Base-by-base conservation (phyloP, 1,284 basidiomycete species). In the Heliocybe sulcata region DNA sequence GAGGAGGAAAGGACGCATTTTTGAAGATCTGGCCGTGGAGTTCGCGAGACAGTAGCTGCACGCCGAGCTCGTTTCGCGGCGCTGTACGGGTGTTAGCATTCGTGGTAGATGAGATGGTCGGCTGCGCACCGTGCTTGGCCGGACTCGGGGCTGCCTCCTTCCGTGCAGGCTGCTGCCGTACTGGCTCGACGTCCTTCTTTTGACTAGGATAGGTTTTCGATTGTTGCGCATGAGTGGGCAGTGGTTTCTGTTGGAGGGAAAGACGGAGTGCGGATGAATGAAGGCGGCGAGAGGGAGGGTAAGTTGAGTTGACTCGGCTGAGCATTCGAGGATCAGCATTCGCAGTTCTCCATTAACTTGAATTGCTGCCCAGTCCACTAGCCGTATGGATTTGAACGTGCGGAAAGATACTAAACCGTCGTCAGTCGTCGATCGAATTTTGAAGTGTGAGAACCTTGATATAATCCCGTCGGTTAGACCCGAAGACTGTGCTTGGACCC, bases 11-110 rank as follows among this genome's bases (percentile, higher is more conserved):
- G 1, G 81, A 72, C 25, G 77, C 69, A 56, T 87, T 81, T 50
- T 83, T 86, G 69, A 98, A 98, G 55, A 97, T 78, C 66, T 98
- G 95, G 3, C 75, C 66, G 68, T 96, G 94, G 16, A 98, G 72
- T 26, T 75, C 73, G 3, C 83, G 79, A 2, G 94, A 92, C 29
- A 99, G 82, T 52, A 98, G 81, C 67, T 99, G 95, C 2, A 98
- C 95, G 19, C 95, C 94, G 31, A 94, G 79, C 60, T 91, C 82
- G 65, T 97, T 98, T 53, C 92, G 82, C 66, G 38, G 38, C 16
- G 38, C 38, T 42, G 38, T 3, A 20, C 38, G 38, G 38, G 16
- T 20, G 16, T 42, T 20, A 42, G 12, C 19, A 4, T 16, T n/a
- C 38, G 6, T 20, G 16, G 38, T 6, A 42, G 38, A 42, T 42